Evolutionary conservation across 2,329 filamentous ascomycete genomes (phyloP).

Genomic region (Huntiella moniliformis): DNA sequence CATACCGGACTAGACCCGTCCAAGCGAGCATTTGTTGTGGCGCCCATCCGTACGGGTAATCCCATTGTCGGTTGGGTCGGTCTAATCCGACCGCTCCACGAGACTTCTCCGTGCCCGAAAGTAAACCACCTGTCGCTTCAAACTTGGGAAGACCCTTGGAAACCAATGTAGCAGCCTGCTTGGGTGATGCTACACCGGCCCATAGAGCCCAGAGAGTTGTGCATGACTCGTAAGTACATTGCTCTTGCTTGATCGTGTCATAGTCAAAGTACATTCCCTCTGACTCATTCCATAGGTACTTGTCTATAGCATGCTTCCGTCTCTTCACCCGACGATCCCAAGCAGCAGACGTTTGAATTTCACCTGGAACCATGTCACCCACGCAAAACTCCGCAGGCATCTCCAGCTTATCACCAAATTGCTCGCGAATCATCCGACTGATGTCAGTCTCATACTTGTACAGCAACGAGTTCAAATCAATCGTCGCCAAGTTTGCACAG

Average conservation of each 20-base stretch:
- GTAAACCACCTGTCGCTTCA: conserved; percentile 69
- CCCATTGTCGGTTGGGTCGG: conserved; percentile 91
- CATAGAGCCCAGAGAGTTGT: conserved; percentile 97
- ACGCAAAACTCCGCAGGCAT: conserved; percentile 70
- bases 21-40: conserved; percentile 97
- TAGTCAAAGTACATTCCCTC: conserved; percentile 98
- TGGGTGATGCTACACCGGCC: conserved; percentile 72
- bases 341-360: conserved; percentile 61
- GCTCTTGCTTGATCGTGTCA: conserved; percentile 63
- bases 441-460: conserved; percentile 98
- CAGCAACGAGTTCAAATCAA: conserved; percentile 82
- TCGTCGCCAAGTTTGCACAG: conserved; percentile 74
- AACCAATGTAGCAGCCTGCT: conserved; percentile 72
- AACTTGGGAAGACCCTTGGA: conserved; percentile 67
- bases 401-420: conserved; percentile 67
- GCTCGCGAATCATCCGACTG: conserved; percentile 60
- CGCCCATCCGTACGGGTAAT: conserved; percentile 95
- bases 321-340: conserved; percentile 83
- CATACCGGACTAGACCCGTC: conserved; percentile 81
- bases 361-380: conserved; percentile 40
- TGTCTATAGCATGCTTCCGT: conserved; percentile 72
- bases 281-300: conserved; percentile 81
- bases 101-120: conserved; percentile 78
- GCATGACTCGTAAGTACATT: conserved; percentile 69
- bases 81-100: conserved; percentile 62